Base-by-base conservation (phyloP, 2,329 filamentous ascomycete species). In the Davidsoniella virescens region DNA sequence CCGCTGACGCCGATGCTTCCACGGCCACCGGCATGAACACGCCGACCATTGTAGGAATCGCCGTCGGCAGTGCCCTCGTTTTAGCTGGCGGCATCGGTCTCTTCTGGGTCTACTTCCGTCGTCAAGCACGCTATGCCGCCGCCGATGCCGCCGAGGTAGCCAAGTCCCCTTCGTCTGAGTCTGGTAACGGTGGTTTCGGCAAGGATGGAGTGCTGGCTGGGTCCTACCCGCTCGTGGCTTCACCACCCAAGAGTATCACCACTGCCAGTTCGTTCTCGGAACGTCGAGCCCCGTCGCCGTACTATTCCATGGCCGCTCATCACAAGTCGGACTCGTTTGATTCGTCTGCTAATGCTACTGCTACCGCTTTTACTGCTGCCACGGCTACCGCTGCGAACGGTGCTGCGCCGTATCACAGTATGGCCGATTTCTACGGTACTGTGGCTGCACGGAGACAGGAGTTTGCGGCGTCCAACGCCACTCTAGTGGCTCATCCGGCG, bases 21-120 rank as follows among this genome's bases (percentile, higher is more conserved):
- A 53, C 56, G 0, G 60, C 62, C 0, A 59, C 59, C 2, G 59
- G 55, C 8, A 65, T 76, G 58, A 66, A 68, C 0, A 66, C 67
- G 0, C 68, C 70, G 2, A 69, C 70, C n/a, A 71, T 76, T 14
- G 69, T 70, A 0, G 74, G 73, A 16, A 76, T 78, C 43, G 66
- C 64, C 0, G 59, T 75, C 0, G 73, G 70, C 10, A 67, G 64
- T 5, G 63, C 63, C 0, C 60, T 72, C 0, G 57, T 69, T 1
- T 58, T 76, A 2, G 33, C 71, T 5, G 64, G 68, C 0, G 65
- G 64, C 2, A 55, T 62, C 1, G 65, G 59, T 2, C 62, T 78
- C 1, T 68, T 76, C 47, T 56, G 65, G 47, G 54, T 75, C 1
- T 69, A 77, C 60, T 71, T 68, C 56, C 65, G 68, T 6, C 66